Evolutionary conservation across 345 rosid species (phyloP), one percentile per base, ranked within the genome.

Genomic region (Lumnitzera racemosa): DNA sequence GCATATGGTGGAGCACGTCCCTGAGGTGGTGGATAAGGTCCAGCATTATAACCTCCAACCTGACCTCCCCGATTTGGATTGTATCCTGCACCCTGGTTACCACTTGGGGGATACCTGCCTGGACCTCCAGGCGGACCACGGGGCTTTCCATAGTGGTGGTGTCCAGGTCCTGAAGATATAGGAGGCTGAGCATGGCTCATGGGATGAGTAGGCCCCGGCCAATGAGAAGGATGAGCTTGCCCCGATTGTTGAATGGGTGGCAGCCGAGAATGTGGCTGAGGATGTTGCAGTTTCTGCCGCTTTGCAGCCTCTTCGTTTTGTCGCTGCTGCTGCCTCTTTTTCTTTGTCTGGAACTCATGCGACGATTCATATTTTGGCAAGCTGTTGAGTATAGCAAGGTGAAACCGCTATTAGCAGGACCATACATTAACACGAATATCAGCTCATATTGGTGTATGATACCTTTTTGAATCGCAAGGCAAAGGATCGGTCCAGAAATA

Each of bases 131-230:
- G 78, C 0, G 75, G 75, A 36, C 79, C 83, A 5, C 80, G 81
- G 27, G 81, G 75, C 65, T 73, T 81, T 24, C 76, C 81, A 31
- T 78, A 81, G 59, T 81, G 79, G 61, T 80, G 85, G 62, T 67
- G 71, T 60, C 77, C 47, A 41, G 85, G 74, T 16, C 77, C 85
- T 36, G 78, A 68, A n/a, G 80, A 64, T 43, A 78, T 76, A 12
- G 81, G 70, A 3, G 82, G 77, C 31, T 70, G 80, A 5, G 80
- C 71, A 59, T 66, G 63, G 67, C 75, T 76, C 71, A 78, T 55
- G 16, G 77, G 75, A 51, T 77, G 84, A 62, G 69, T 80, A n/a
- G 76, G 78, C 15, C 75, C 83, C 1, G 71, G 20, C 76, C 71
- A 62, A 31, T 74, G 74, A n/a, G 62, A 72, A 6, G 75, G 65